phyloP scores from a whole-genome alignment of 345 rosid genomes.

The Geranium rotundifolium region DNA sequence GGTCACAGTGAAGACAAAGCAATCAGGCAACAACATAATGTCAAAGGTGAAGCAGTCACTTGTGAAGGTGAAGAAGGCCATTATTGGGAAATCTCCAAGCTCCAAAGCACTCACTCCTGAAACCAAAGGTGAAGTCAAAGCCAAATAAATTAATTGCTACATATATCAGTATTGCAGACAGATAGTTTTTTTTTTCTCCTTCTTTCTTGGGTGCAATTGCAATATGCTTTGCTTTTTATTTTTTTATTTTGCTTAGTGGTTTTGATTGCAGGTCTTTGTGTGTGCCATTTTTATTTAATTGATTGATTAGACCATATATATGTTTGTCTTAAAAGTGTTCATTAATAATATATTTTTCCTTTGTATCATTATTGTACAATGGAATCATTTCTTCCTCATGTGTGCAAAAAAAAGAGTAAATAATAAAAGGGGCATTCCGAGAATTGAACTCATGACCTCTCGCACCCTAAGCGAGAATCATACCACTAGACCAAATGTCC shows the following conservation, averaged over 20 bases:
- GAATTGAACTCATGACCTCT: slow-evolving; percentile 81
- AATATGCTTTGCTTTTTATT: no score
- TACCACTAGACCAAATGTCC: slow-evolving; percentile 92
- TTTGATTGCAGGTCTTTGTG: no score
- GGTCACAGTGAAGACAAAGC: no score
- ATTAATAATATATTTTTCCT: no score
- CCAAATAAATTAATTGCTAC: slow-evolving; percentile 19
- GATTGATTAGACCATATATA: no score
- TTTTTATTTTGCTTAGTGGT: no score
- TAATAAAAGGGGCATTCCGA: slow-evolving; percentile 43
- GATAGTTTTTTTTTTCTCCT: background rate
- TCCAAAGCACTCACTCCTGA: slow-evolving; percentile 42
- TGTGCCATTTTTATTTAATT: no score
- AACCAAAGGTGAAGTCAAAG: slow-evolving; percentile 35
- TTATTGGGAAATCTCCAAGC: slow-evolving; percentile 64
- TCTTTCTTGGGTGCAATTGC: background rate
- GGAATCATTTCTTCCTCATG: no score
- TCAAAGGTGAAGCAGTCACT: slow-evolving; percentile 39
- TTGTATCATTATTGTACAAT: no score
- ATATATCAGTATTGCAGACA: background rate
- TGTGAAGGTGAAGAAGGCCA: slow-evolving; percentile 74
- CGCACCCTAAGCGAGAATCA: slow-evolving; percentile 91
- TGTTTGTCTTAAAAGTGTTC: no score
- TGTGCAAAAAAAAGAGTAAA: no score
- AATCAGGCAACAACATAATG: no score